Base-by-base conservation (phyloP, 2,329 filamentous ascomycete genomes). In the Pyrenophora graminea region DNA sequence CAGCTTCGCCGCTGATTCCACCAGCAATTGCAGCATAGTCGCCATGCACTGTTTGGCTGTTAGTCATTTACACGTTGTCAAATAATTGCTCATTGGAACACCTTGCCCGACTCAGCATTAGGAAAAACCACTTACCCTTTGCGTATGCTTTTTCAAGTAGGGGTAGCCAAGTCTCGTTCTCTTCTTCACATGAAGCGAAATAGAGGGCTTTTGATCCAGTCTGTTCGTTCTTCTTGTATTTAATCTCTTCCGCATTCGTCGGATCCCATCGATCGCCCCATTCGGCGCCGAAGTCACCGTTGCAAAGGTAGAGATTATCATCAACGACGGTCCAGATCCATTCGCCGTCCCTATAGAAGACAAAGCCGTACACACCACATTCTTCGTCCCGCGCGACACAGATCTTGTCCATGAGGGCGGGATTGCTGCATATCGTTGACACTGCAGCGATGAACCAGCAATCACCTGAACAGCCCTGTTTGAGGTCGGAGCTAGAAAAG, bases 241-340 rank as follows among this genome's bases (percentile, higher is more conserved):
- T 68, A 13, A 2, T 85, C 82, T 61, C 89, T 83, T 57, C 85
- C 82, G 39, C 53, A 13, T 67, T 70, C 32, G 59, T 69, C 13
- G 57, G 90, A 84, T 68, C 90, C 83, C 70, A 91, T 81, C 61
- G 89, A 79, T 39, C 90, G 75, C 54, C 87, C 80, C 39, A 88
- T 80, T 70, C 87, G 61, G 70, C 87, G 61, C 94, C 89, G 77
- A 90, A 95, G 67, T 89, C 87, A 1, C 86, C 85, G 0, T 86
- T 86, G 33, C 83, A 86, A 19, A 96, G 82, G 69, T 89, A 96
- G 0, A 96, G 80, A 72, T 95, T 94, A 72, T 96, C 91, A 66
- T 96, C 92, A 45, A 96, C 84, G 43, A 96, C 92, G 39, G 89
- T 92, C 68, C 90, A 91, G 51, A 93, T 88, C 91, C 91, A 96